These are phyloP conservation scores for Suillus subluteus DNA, from an alignment of 768 basidiomycete genomes.

Conservation along the genomic window DNA sequence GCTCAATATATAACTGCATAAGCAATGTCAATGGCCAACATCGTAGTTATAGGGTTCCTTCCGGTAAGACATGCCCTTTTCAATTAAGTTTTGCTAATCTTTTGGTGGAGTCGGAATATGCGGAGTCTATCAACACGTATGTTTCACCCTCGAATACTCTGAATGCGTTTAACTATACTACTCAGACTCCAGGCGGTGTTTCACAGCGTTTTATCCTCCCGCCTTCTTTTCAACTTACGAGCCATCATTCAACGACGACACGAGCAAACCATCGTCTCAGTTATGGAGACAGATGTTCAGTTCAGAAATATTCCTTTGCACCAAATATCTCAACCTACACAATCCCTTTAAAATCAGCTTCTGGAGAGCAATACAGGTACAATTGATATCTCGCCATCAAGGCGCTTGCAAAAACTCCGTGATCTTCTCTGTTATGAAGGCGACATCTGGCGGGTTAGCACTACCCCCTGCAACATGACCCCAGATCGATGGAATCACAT, in stretches of 20 bases:
- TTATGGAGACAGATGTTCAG: too few relatives aligned
- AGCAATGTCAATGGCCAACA: neutral
- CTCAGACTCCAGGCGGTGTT: neutral
- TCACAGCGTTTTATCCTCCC: conserved; percentile 1
- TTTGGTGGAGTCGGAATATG: neutral
- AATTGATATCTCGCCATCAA: conserved; percentile 1
- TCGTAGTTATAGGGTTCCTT: neutral
- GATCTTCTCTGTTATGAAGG: conserved; percentile 46
- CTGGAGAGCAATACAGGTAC: neutral
- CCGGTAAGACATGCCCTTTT: neutral
- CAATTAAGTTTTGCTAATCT: neutral
- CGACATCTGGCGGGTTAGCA: conserved; percentile 40
- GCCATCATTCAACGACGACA: neutral
- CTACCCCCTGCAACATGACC: conserved; percentile 60
- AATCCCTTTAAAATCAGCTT: neutral
- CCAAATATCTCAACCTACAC: neutral
- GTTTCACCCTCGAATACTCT: neutral
- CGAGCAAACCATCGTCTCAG: neutral
- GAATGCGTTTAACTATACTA: neutral
- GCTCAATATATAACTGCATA: neutral
- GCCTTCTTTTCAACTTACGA: conserved; percentile 3
- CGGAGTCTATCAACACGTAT: neutral
- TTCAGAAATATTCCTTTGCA: neutral
- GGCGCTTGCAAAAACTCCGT: conserved; percentile 43
- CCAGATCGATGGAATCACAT: conserved; percentile 60